Conservation (phyloP, 768 basidiomycete species). For the Polyporus arcularius region DNA sequence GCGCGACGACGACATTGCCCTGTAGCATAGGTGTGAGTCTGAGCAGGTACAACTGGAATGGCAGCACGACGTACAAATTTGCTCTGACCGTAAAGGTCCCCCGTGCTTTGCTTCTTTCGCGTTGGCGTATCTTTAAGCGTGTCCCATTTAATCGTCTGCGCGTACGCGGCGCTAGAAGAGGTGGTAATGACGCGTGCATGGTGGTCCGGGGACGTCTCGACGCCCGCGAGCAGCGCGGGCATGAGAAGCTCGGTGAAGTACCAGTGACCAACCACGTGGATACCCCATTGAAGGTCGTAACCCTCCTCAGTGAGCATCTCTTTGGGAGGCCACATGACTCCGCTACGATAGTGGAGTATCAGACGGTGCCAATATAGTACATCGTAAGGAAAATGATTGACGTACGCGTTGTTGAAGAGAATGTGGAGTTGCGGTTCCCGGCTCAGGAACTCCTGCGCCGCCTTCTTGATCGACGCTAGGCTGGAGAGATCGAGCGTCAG, state of each 20-base stretch:
- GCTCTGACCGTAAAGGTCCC: slow-evolving; percentile 33
- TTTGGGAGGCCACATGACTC: slow-evolving; percentile 48
- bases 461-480: slow-evolving; percentile 37
- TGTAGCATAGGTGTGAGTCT: slow-evolving; percentile 12
- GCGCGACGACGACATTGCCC: slow-evolving; percentile 48
- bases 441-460: slow-evolving; percentile 42
- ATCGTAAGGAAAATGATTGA: background rate
- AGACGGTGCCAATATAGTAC: background rate
- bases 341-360: slow-evolving; percentile 33
- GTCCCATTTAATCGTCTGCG: slow-evolving; percentile 39
- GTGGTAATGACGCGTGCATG: slow-evolving; percentile 50
- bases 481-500: slow-evolving; percentile 46
- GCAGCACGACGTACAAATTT: slow-evolving; percentile 45
- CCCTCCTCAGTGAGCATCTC: slow-evolving; percentile 45
- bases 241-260: slow-evolving; percentile 45
- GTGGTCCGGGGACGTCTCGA: slow-evolving; percentile 40
- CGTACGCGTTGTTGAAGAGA: slow-evolving; percentile 57
- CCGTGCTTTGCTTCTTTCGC: slow-evolving; percentile 18
- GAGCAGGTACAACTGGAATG: background rate
- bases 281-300: slow-evolving; percentile 58
- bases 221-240: slow-evolving; percentile 44
- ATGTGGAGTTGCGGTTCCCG: slow-evolving; percentile 50
- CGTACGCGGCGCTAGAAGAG: slow-evolving; percentile 42
- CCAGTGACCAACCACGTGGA: slow-evolving; percentile 48
- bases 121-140: slow-evolving; percentile 34